These are phyloP conservation scores for Xylaria grammica DNA, from an alignment of 495 filamentous ascomycete genomes.

Conservation along the genomic window DNA sequence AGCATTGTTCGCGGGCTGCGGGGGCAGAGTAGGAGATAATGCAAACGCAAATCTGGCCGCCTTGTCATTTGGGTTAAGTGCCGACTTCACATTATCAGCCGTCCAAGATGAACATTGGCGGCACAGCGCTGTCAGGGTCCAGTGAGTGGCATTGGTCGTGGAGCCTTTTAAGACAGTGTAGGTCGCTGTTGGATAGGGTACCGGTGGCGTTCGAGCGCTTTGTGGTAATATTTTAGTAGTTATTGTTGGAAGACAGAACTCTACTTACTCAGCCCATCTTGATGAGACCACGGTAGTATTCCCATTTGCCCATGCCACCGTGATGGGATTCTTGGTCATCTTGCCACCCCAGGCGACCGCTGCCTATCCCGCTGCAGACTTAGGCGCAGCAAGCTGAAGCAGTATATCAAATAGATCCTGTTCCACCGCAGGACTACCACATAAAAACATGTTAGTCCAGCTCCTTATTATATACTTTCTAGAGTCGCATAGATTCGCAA, in stretches of 20 bases:
- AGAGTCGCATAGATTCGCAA: too few species aligned
- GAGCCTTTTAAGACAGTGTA: constrained; percentile 52
- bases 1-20: constrained; percentile 28
- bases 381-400: constrained; percentile 52
- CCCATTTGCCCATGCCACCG: constrained; percentile 52
- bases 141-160: constrained; percentile 52
- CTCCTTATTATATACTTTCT: too few species aligned
- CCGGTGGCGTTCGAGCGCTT: constrained; percentile 45
- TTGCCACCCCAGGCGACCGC: constrained; percentile 57
- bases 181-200: constrained; percentile 46
- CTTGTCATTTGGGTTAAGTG: constrained; percentile 38
- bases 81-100: constrained; percentile 20
- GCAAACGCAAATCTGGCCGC: constrained; percentile 19
- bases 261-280: constrained; percentile 50
- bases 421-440: constrained; percentile 45
- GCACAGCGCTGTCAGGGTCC: constrained; percentile 53
- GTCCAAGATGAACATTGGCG: constrained; percentile 48
- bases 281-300: constrained; percentile 46
- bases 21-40: neutral
- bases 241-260: neutral
- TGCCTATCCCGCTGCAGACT: constrained; percentile 48
- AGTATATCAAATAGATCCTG: constrained; percentile 52
- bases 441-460: too few species aligned
- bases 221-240: constrained; percentile 25
- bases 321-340: constrained; percentile 57